Conservation (phyloP, 148 eudicot species). For the Vaccinium macrocarpon region DNA sequence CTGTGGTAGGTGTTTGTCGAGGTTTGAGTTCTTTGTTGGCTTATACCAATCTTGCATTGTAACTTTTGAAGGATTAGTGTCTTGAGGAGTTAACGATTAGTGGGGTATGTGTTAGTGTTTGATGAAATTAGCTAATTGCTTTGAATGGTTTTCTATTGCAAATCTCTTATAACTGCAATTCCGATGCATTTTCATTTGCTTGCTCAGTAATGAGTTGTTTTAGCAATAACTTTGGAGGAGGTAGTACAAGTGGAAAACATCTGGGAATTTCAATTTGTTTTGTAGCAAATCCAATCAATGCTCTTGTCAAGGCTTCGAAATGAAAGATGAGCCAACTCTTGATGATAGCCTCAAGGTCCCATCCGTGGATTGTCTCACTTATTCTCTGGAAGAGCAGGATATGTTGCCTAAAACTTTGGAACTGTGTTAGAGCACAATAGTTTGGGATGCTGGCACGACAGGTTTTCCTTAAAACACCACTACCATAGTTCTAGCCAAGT, state of each 20-base stretch:
- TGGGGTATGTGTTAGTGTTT: conserved; percentile 9
- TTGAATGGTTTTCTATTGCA: neutral
- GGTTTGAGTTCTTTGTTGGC: neutral
- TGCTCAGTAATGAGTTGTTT: neutral
- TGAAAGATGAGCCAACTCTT: neutral
- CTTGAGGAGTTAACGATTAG: neutral
- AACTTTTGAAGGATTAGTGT: neutral
- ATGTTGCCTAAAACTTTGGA: too few relatives aligned
- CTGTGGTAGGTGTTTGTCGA: neutral
- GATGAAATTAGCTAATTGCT: neutral
- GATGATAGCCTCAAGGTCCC: conserved; percentile 29
- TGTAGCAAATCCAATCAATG: neutral
- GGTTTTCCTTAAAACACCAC: too few relatives aligned
- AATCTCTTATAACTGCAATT: neutral
- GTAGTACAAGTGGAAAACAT: neutral
- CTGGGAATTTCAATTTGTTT: neutral
- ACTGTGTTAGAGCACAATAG: too few relatives aligned
- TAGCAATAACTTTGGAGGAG: neutral
- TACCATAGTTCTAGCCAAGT: too few relatives aligned
- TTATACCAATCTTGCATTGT: neutral
- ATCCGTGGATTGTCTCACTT: conserved; percentile 87
- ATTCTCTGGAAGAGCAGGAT: too few relatives aligned
- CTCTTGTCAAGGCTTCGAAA: neutral
- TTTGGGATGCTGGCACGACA: too few relatives aligned
- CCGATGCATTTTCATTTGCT: neutral